Evolutionary conservation across 2,329 filamentous ascomycete genomes (phyloP), one percentile per base, ranked within the genome.

Genomic region (Arachnopeziza araneosa): DNA sequence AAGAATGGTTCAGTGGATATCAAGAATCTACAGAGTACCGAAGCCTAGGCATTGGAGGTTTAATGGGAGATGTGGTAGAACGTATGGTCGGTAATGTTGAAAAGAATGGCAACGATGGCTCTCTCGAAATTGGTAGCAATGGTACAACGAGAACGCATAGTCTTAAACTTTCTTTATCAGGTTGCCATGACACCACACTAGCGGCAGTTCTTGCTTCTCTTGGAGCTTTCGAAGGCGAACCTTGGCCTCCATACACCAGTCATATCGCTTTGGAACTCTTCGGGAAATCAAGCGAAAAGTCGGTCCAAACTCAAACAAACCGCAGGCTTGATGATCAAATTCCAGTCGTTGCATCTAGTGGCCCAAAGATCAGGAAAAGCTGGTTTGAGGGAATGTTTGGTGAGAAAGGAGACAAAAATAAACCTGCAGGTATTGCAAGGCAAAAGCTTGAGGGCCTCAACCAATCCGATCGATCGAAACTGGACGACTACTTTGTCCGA

Each of bases 1-100:
- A 99, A 69, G 95, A 98, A 76, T 98, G 95, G 95, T 98, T 89
- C 73, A 78, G 83, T 22, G 93, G 95, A 2, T 98, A 96, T 73
- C 81, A 81, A 60, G 93, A 97, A 75, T 92, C 85, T 62, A 77
- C 78, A 50, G 95, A 98, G 74, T 98, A 96, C 75, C 88, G 93
- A n/a, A 84, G 83, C 65, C 80, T 98, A 1, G 95, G 93, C 2
- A 95, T 97, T 63, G 95, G 95, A 26, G 84, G 83, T 12, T 79
- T 98, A 10, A 79, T 96, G 70, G 93, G 92, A 30, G 93, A 98
- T 70, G 75, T 98, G 21, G 87, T 93, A 14, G 81, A 84, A 63
- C 82, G 88, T 52, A 92, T 93, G 88, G 84, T 89, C 26, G 79
- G 81, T 24, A 85, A 81, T 66, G 82, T 83, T n/a, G 83, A 89